Evolutionary conservation across 768 basidiomycete species (phyloP).

Genomic region (Lactarius hengduanensis): DNA sequence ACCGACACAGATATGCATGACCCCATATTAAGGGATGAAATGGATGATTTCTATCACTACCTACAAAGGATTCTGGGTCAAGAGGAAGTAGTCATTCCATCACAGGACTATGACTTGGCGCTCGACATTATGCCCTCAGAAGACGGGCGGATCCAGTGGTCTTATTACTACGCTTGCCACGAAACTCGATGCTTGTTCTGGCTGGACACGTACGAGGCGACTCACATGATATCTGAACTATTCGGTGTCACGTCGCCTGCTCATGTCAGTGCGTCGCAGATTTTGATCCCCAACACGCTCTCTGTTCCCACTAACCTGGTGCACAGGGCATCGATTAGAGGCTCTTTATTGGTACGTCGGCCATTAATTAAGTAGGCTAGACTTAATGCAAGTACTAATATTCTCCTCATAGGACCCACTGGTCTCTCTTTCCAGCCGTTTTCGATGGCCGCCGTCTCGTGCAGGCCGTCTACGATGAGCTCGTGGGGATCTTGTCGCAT

Average conservation of each 20-base stretch:
- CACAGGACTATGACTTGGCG: slow-evolving; percentile 43
- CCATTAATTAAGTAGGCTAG: background rate
- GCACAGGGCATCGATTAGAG: slow-evolving; percentile 29
- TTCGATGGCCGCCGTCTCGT: slow-evolving; percentile 17
- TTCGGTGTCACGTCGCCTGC: slow-evolving; percentile 20
- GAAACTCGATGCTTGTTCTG: slow-evolving; percentile 50
- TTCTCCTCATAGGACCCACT: slow-evolving; percentile 30
- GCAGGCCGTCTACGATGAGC: slow-evolving; percentile 32
- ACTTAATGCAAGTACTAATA: slow-evolving; percentile 10
- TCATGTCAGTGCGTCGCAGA: slow-evolving; percentile 25
- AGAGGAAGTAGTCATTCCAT: slow-evolving; percentile 33
- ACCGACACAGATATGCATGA: slow-evolving; percentile 57
- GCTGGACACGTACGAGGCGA: slow-evolving; percentile 44
- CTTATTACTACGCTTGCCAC: slow-evolving; percentile 57
- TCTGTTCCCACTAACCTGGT: background rate
- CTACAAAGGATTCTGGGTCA: slow-evolving; percentile 29
- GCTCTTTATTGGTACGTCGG: slow-evolving; percentile 31
- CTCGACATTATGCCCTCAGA: slow-evolving; percentile 41
- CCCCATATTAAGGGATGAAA: slow-evolving; percentile 33
- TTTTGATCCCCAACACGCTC: background rate
- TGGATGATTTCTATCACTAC: slow-evolving; percentile 37
- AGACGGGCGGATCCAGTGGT: slow-evolving; percentile 28
- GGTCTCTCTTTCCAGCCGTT: slow-evolving; percentile 33
- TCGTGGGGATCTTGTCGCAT: slow-evolving; percentile 39
- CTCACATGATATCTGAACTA: slow-evolving; percentile 34